These are phyloP conservation scores for Botrytis porri DNA, from an alignment of 2,329 filamentous ascomycete species.

Conservation along the genomic window DNA sequence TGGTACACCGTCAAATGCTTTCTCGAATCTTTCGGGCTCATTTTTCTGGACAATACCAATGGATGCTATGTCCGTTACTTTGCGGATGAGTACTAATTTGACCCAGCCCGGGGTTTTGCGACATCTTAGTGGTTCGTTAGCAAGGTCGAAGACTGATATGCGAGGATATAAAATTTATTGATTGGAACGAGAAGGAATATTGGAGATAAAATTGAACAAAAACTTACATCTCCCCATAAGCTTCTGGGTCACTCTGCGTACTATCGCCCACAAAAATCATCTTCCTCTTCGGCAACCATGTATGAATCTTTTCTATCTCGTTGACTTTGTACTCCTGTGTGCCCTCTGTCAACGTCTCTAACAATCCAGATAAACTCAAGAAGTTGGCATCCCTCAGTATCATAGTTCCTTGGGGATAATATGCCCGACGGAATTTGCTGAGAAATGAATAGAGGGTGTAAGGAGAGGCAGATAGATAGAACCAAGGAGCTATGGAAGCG, in stretches of 20 bases:
- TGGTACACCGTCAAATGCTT: slow-evolving; percentile 76
- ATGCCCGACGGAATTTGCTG: slow-evolving; percentile 63
- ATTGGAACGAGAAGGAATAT: not conserved
- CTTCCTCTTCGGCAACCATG: slow-evolving; percentile 74
- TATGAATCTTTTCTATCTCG: slow-evolving; percentile 72
- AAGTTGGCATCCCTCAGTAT: slow-evolving; percentile 82
- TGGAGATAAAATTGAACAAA: not conserved
- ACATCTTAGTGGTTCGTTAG: slow-evolving; percentile 47
- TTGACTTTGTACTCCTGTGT: slow-evolving; percentile 85
- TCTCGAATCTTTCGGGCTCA: slow-evolving; percentile 71
- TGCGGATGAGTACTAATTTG: slow-evolving; percentile 78
- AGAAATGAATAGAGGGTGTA: slow-evolving; percentile 94
- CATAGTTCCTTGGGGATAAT: slow-evolving; percentile 76
- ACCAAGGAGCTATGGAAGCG: slow-evolving; percentile 65
- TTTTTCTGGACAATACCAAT: slow-evolving; percentile 71
- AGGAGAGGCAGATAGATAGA: slow-evolving; percentile 90
- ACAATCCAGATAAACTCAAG: slow-evolving; percentile 77
- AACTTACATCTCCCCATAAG: slow-evolving; percentile 75
- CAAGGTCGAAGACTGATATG: not conserved
- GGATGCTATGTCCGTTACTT: slow-evolving; percentile 70
- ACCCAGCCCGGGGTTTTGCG: slow-evolving; percentile 72
- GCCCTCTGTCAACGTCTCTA: slow-evolving; percentile 74
- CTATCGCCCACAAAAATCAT: slow-evolving; percentile 87
- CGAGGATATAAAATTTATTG: not conserved
- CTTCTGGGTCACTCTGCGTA: slow-evolving; percentile 87